phyloP scores from a whole-genome alignment of 192 early-diverging fungal genomes.

The Obelidium mucronatum region DNA sequence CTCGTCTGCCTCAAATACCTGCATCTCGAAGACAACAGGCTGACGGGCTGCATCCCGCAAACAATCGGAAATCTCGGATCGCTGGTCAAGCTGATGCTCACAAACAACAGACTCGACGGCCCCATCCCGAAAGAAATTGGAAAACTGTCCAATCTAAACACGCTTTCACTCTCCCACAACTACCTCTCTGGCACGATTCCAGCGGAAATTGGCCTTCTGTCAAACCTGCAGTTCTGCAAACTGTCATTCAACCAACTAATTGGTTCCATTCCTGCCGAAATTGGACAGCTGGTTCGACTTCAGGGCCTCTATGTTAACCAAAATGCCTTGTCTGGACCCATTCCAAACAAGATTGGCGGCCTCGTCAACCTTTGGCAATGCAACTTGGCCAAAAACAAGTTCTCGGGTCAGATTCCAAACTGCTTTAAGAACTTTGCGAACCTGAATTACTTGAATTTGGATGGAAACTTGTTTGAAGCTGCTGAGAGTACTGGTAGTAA shows the following conservation, averaged over 20 bases:
- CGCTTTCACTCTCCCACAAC: slow-evolving; percentile 4
- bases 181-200: slow-evolving; percentile 11
- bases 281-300: not conserved
- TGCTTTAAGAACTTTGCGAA: not conserved
- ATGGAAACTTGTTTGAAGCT: not conserved
- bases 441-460: slow-evolving; percentile 3
- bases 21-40: slow-evolving; percentile 23
- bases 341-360: slow-evolving; percentile 23
- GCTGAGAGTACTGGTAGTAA: no score
- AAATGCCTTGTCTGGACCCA: slow-evolving; percentile 14
- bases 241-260: not conserved
- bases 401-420: not conserved
- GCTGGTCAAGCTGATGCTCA: not conserved
- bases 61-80: not conserved
- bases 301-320: slow-evolving; percentile 3
- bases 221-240: not conserved
- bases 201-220: not conserved
- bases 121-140: slow-evolving; percentile 10
- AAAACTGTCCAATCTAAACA: not conserved
- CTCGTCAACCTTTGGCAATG: slow-evolving; percentile 20
- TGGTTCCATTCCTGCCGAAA: slow-evolving; percentile 13
- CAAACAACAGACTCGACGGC: slow-evolving; percentile 11
- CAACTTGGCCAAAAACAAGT: not conserved
- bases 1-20: slow-evolving; percentile 25
- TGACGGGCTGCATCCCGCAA: slow-evolving; percentile 26